phyloP scores from a whole-genome alignment of 306 rosid species.

The Ammopiptanthus mongolicus region DNA sequence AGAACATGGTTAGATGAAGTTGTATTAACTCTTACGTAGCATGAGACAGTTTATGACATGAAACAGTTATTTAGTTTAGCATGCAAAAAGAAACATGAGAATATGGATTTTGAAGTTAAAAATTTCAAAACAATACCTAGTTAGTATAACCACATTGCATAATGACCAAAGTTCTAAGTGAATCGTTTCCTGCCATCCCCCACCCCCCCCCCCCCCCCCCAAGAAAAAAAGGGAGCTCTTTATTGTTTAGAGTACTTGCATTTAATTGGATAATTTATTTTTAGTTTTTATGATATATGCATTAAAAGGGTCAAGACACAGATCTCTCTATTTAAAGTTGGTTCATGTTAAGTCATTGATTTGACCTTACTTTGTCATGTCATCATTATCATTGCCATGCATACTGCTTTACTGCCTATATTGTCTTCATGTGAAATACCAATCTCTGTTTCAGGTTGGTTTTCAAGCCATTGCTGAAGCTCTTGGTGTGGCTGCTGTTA shows the following conservation, averaged over 20 bases:
- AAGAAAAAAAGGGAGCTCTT: not conserved
- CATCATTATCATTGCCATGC: constrained; percentile 7
- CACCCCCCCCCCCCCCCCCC: not conserved
- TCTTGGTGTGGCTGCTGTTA: constrained; percentile 96
- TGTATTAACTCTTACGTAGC: constrained; percentile 8
- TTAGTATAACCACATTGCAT: not conserved
- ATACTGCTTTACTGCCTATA: constrained; percentile 17
- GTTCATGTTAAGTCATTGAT: constrained; percentile 1
- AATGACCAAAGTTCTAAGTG: not conserved
- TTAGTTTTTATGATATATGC: not conserved
- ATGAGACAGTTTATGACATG: not conserved
- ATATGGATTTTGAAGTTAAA: not conserved
- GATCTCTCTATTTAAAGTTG: not conserved
- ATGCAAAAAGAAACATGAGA: not conserved
- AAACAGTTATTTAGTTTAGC: not conserved
- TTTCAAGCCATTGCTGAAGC: constrained; percentile 99
- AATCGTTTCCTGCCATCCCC: not conserved
- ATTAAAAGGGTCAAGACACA: not conserved
- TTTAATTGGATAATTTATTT: not conserved
- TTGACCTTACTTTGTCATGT: not conserved
- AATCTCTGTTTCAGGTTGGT: constrained; percentile 63
- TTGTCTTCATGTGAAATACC: constrained; percentile 19
- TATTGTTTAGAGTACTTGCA: constrained; percentile 7
- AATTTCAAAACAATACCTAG: not conserved
- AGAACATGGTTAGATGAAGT: constrained; percentile 2